A percentile compares a stretch with the other conserved stretches of the same genome.
Evolutionary conservation across 2,329 filamentous ascomycete genomes (phyloP).

Genomic region (Fusarium sp.): DNA sequence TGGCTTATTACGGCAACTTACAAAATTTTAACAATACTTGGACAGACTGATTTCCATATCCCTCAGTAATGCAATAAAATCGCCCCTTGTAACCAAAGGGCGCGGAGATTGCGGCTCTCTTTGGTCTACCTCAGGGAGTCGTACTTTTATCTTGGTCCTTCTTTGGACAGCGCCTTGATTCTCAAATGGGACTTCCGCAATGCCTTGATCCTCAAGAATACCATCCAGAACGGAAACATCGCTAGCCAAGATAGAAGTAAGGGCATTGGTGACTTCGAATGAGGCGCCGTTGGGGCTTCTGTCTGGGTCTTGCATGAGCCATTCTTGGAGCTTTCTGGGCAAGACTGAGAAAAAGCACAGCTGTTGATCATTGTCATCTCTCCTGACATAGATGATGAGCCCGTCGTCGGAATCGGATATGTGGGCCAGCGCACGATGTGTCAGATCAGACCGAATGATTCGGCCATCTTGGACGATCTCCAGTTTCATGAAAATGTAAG

Average conservation of each 20-base stretch:
- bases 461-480: conserved; percentile 16
- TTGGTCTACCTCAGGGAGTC: conserved; percentile 4
- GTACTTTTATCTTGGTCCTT: neutral
- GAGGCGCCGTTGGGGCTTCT: neutral
- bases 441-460: neutral
- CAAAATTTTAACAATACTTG: neutral
- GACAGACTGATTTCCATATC: neutral
- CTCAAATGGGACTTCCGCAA: conserved; percentile 24
- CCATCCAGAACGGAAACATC: conserved; percentile 12
- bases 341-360: conserved; percentile 21
- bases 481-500: conserved; percentile 6
- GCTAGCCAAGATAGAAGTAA: conserved; percentile 25
- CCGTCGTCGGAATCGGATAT: neutral
- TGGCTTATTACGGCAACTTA: neutral
- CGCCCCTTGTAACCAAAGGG: neutral
- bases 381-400: conserved; percentile 23
- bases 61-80: neutral
- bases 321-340: conserved; percentile 20
- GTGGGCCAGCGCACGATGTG: neutral
- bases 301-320: conserved; percentile 17
- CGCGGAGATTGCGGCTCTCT: neutral
- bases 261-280: conserved; percentile 6
- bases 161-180: neutral
- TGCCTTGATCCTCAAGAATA: conserved; percentile 33
- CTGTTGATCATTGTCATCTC: conserved; percentile 1